Percentiles rank a stretch among this genome's conserved stretches.
phyloP scores from a whole-genome alignment of 805 yeast species.

The Wickerhamomyces ciferrii region DNA sequence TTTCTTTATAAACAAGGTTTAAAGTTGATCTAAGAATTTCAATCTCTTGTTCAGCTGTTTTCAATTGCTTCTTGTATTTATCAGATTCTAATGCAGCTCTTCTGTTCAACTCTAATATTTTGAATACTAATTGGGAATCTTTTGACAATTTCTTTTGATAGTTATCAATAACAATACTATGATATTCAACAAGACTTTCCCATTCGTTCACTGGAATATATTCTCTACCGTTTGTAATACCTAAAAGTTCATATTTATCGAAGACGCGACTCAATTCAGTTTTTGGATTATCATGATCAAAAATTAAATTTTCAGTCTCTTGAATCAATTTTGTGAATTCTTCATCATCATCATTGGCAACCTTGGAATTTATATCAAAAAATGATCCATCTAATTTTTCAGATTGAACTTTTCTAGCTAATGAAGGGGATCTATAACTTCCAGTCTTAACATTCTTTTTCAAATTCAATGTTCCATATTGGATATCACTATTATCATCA shows the following conservation, averaged over 20 bases:
- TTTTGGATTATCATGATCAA: not conserved
- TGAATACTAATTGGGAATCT: not conserved
- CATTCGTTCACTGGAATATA: not conserved
- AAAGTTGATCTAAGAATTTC: not conserved
- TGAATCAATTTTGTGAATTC: not conserved
- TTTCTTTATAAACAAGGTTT: not conserved
- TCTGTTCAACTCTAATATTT: conserved; percentile 1
- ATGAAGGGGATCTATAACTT: not conserved
- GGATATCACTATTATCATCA: not conserved
- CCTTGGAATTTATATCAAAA: too few relatives aligned
- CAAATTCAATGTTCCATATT: not conserved
- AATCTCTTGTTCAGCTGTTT: not conserved
- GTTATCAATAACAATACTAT: not conserved
- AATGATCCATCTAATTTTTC: not conserved
- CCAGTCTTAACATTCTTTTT: not conserved
- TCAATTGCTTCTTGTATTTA: not conserved
- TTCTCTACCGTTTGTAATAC: not conserved
- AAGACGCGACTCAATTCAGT: not conserved
- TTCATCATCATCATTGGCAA: not conserved
- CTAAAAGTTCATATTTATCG: not conserved
- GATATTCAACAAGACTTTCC: conserved; percentile 1
- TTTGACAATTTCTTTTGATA: not conserved
- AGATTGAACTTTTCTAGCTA: not conserved
- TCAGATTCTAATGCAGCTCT: not conserved
- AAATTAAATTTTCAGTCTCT: not conserved